Evolutionary conservation across 306 rosid species (phyloP).

Genomic region (Dalbergia cultrata): DNA sequence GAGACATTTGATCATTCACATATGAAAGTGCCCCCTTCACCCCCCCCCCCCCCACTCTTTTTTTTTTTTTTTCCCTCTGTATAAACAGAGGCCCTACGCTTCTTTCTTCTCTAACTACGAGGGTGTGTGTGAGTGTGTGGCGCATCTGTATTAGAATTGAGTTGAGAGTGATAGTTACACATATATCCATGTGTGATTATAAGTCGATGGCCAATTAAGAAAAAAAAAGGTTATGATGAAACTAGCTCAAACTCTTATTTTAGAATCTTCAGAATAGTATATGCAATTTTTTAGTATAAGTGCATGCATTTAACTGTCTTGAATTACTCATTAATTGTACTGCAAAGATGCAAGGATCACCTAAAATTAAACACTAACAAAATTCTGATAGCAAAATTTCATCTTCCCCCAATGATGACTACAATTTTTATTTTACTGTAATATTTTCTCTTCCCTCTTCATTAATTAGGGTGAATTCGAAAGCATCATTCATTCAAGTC

Average conservation of each 20-base stretch:
- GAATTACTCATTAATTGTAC: background rate
- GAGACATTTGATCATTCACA: constrained; percentile 69
- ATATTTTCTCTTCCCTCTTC: background rate
- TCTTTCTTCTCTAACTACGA: constrained; percentile 47
- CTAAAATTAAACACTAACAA: background rate
- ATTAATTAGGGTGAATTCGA: background rate
- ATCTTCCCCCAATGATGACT: constrained; percentile 42
- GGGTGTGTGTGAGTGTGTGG: background rate
- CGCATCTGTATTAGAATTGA: constrained; percentile 34
- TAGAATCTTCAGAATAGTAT: background rate
- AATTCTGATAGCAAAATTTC: background rate
- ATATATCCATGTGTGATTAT: constrained; percentile 15
- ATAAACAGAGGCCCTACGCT: constrained; percentile 35
- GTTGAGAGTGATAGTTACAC: constrained; percentile 43
- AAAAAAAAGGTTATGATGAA: background rate
- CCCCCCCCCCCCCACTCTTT: too few species aligned
- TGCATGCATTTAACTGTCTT: background rate
- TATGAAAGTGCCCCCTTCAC: constrained; percentile 44
- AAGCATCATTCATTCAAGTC: background rate
- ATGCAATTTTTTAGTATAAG: background rate
- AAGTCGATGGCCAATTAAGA: background rate
- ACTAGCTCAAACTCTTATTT: background rate
- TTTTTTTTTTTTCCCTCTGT: background rate
- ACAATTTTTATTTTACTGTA: constrained; percentile 17
- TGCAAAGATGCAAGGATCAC: background rate